Evolutionary conservation across 495 filamentous ascomycete genomes (phyloP), one percentile per base, ranked within the genome.

Genomic region (Polyplosphaeria fusca): DNA sequence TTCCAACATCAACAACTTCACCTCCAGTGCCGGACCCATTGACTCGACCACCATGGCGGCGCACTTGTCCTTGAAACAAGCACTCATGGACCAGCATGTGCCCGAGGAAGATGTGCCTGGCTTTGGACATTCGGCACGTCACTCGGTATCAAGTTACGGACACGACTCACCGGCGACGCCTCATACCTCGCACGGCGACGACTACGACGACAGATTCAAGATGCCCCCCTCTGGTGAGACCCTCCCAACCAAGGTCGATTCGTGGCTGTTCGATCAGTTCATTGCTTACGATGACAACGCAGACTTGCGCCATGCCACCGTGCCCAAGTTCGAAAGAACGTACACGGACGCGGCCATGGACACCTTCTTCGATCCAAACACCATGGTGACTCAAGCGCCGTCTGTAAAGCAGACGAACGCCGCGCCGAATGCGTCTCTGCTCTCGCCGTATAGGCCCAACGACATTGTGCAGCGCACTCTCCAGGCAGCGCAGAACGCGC

Each of bases 291-390:
- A 67, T 64, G 64, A 67, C 47, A 42, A 65, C 25, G 19, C 63
- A 73, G 70, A 74, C 44, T 37, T 65, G 18, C 46, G 56, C 40
- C 43, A 61, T 19, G 48, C 47, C 26, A 72, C 73, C 37, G 76
- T 88, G 32, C 88, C 91, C 4, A 94, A 93, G 70, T 78, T 96
- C 56, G 83, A 87, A 47, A 81, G 91, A 44, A 94, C 90, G 5
- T 86, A 91, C 68, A 91, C 89, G 7, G 91, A 95, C 66, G 79
- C 87, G 25, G 90, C 86, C 64, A 77, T 83, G 64, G 91, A 96
- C 68, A 89, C 93, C 64, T 80, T 96, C 1, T 96, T 86, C 79
- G 88, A 84, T 59, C 84, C 88, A 5, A 75, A 81, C 68, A 79
- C 81, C 60, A 74, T 81, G 28, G 72, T 81, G 25, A 50, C 74